Evolutionary conservation across 768 basidiomycete species (phyloP), one percentile per base, ranked within the genome.

Genomic region (Lactifluus echinatus): DNA sequence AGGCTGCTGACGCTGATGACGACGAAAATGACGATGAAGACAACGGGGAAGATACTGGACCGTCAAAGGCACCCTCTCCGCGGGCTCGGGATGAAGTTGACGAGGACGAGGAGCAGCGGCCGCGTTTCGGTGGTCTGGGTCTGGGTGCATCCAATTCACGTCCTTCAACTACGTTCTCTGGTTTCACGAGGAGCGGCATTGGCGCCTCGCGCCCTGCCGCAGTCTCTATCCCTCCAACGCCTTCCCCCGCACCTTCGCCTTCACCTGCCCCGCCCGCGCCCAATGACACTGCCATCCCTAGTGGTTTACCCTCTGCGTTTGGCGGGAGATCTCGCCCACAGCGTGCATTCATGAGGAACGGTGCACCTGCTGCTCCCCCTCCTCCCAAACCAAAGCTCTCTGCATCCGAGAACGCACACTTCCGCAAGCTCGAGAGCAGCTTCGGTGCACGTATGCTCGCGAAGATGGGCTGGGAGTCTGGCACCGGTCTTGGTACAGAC

Each of bases 391-490:
- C 76, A 3, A 74, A 76, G 4, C 78, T 96, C 19, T 80, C 79
- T 19, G 72, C 81, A 1, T 65, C 76, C 17, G 94, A 98, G 64
- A 74, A 77, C 56, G 75, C 77, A n/a, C 94, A 97, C 67, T 95
- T 99, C 69, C 76, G 73, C 61, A 89, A 87, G 64, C 76, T 98
- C 12, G 75, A 80, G 40, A 79, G 82, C 15, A 77, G 87, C 0
- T 85, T 92, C 59, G 95, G 93, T 63, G 89, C 94, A 19, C 85
- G 85, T 55, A 83, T 98, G 81, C 80, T 99, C 23, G 81, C 81
- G 29, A 98, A 94, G 74, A 93, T 94, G 87, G 96, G 96, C 8
- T 99, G 96, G 95, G 76, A 84, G 66, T 74, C 85, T 0, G 95
- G 85, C 3, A 76, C 77, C 3, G 93, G 93, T 63, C 77, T 95